Conservation (phyloP, 164 flowering plant species). For the Annona cherimola region DNA sequence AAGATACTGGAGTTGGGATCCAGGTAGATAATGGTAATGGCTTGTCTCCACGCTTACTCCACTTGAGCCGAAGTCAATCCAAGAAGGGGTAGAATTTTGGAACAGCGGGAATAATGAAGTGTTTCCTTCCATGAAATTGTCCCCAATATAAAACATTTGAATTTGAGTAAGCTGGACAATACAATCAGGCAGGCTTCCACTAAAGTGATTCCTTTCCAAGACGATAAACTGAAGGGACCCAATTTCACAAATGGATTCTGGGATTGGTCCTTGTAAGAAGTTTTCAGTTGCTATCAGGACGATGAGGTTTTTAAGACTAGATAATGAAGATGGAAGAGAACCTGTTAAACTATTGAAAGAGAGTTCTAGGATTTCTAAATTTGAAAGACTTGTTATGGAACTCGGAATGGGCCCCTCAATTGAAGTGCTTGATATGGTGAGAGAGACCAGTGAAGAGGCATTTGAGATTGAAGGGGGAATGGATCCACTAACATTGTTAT, state of each 20-base stretch:
- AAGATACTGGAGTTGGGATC: not conserved
- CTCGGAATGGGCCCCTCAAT: constrained; percentile 20
- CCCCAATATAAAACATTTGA: not conserved
- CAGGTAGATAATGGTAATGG: not conserved
- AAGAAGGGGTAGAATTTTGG: not conserved
- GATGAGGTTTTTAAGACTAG: constrained; percentile 12
- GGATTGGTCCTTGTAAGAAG: constrained; percentile 19
- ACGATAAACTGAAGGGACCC: constrained; percentile 5
- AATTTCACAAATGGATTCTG: constrained; percentile 17
- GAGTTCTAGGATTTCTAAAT: constrained; percentile 10
- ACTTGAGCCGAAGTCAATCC: not conserved
- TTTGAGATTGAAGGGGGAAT: constrained; percentile 13
- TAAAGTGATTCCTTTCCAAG: constrained; percentile 7
- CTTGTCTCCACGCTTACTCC: not conserved
- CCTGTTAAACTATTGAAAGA: constrained; percentile 17
- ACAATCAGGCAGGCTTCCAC: constrained; percentile 18
- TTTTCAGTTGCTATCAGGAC: constrained; percentile 3
- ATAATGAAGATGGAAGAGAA: constrained; percentile 11
- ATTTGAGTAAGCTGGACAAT: constrained; percentile 13
- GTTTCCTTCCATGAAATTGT: constrained; percentile 13
- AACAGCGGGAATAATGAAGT: constrained; percentile 4
- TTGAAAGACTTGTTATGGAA: constrained; percentile 17
- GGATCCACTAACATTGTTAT: constrained; percentile 1
- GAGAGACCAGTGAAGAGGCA: constrained; percentile 2
- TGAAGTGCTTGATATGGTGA: not conserved